Conservation (phyloP, 345 rosid species). For the Populus simonii region DNA sequence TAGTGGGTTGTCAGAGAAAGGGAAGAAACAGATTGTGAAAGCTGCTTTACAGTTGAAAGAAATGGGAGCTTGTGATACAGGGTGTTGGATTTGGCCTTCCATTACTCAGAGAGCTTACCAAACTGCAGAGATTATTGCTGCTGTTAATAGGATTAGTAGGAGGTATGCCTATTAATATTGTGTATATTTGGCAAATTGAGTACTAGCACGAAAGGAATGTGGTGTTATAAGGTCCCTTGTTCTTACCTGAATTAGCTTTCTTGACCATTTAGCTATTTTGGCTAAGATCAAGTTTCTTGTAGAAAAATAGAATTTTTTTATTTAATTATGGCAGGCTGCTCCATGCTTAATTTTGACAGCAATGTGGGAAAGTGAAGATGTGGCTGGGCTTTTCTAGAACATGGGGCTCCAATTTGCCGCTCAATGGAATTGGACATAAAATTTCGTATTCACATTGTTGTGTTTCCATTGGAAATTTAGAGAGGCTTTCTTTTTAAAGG, state of each 20-base stretch:
- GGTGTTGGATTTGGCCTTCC: conserved; percentile 98
- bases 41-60: conserved; percentile 67
- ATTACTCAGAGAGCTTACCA: conserved; percentile 95
- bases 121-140: conserved; percentile 82
- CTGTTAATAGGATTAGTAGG: conserved; percentile 65
- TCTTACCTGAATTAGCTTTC: too few relatives aligned
- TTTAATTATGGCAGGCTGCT: background rate
- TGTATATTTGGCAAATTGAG: background rate
- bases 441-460: too few relatives aligned
- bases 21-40: conserved; percentile 71
- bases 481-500: too few relatives aligned
- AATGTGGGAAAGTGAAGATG: too few relatives aligned
- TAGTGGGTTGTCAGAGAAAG: conserved; percentile 73
- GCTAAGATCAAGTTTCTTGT: background rate
- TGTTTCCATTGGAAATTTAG: too few relatives aligned
- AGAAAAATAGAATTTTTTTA: background rate
- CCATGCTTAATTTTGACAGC: too few relatives aligned
- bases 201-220: background rate
- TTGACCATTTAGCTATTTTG: background rate
- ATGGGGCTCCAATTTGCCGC: too few relatives aligned
- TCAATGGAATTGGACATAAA: too few relatives aligned
- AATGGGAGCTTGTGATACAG: conserved; percentile 71
- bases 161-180: conserved; percentile 36
- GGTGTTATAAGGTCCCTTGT: background rate
- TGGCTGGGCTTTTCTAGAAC: too few relatives aligned